A percentile compares a stretch with the other conserved stretches of the same genome.
Evolutionary conservation across 1,284 basidiomycete species (phyloP).

Genomic region (Athelia psychrophila): DNA sequence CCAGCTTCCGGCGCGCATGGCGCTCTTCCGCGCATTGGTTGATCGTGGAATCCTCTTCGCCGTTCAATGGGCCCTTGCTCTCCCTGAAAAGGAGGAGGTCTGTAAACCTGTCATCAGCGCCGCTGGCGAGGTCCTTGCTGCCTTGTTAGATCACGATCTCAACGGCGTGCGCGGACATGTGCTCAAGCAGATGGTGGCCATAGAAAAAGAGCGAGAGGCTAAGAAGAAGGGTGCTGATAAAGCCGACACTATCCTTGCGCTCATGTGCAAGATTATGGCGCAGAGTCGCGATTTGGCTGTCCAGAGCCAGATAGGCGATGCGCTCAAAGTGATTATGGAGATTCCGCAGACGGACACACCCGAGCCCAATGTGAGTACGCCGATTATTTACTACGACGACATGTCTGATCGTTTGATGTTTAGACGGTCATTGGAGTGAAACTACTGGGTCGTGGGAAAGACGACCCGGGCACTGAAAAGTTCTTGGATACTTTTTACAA

Average conservation of each 20-base stretch:
- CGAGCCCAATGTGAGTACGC: slow-evolving; percentile 32
- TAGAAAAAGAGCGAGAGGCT: slow-evolving; percentile 55
- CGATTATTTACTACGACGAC: neutral
- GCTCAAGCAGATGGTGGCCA: slow-evolving; percentile 73
- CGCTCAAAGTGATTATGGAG: slow-evolving; percentile 85
- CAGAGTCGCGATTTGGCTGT: slow-evolving; percentile 82
- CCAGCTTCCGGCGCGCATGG: slow-evolving; percentile 83
- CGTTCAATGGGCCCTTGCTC: slow-evolving; percentile 85
- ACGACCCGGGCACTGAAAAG: slow-evolving; percentile 82
- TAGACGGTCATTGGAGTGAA: neutral
- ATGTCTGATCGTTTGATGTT: neutral
- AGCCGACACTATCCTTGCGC: slow-evolving; percentile 72
- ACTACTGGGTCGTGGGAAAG: slow-evolving; percentile 51
- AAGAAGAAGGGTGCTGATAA: slow-evolving; percentile 56
- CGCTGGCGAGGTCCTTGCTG: slow-evolving; percentile 85
- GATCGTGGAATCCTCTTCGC: slow-evolving; percentile 88
- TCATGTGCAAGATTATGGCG: slow-evolving; percentile 77
- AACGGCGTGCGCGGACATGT: slow-evolving; percentile 85
- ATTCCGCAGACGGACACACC: slow-evolving; percentile 47
- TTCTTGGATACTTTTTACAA: slow-evolving; percentile 95
- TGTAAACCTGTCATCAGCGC: slow-evolving; percentile 68
- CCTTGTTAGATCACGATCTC: slow-evolving; percentile 90
- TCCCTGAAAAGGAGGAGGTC: slow-evolving; percentile 44
- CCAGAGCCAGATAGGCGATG: slow-evolving; percentile 89
- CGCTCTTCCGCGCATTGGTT: slow-evolving; percentile 87